A percentile compares a stretch with the other conserved stretches of the same genome.
phyloP scores from a whole-genome alignment of 2,329 filamentous ascomycete species.

The Arthrobotrys entomopaga region DNA sequence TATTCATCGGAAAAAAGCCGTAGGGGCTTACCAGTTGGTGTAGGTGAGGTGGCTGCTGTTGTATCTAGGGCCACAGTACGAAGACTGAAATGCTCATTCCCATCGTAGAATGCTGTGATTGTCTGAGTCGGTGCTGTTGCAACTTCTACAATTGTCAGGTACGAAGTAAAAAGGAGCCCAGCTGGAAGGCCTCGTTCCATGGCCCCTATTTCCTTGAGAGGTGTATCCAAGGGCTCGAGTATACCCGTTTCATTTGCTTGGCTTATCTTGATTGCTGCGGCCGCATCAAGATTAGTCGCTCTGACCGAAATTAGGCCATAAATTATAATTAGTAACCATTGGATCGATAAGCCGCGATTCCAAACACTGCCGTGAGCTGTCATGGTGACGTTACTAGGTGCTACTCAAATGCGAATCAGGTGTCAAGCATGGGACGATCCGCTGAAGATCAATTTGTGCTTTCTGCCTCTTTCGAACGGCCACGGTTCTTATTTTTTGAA shows the following conservation, averaged over 20 bases:
- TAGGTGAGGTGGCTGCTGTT: constrained; percentile 30
- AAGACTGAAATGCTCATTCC: not conserved
- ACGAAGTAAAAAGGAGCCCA: constrained; percentile 22
- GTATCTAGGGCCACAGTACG: not conserved
- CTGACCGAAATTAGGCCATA: not conserved
- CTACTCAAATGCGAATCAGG: constrained; percentile 16
- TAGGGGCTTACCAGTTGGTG: constrained; percentile 32
- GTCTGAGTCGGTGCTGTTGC: constrained; percentile 29
- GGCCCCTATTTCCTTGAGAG: not conserved
- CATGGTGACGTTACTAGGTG: too few species aligned
- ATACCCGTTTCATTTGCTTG: constrained; percentile 38
- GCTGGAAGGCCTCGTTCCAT: not conserved
- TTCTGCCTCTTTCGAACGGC: not conserved
- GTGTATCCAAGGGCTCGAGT: not conserved
- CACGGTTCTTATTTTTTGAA: constrained; percentile 14
- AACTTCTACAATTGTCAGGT: constrained; percentile 17
- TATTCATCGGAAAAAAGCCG: not conserved
- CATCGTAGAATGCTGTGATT: constrained; percentile 32
- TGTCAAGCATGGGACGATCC: constrained; percentile 8
- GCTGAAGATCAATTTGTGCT: not conserved
- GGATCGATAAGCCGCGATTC: too few species aligned
- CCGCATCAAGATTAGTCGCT: constrained; percentile 2
- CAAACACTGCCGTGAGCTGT: too few species aligned
- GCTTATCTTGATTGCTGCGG: constrained; percentile 4
- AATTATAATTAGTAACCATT: not conserved